These are phyloP conservation scores for Kwoniella mangroviensis DNA, from an alignment of 768 basidiomycete species.

Conservation along the genomic window DNA sequence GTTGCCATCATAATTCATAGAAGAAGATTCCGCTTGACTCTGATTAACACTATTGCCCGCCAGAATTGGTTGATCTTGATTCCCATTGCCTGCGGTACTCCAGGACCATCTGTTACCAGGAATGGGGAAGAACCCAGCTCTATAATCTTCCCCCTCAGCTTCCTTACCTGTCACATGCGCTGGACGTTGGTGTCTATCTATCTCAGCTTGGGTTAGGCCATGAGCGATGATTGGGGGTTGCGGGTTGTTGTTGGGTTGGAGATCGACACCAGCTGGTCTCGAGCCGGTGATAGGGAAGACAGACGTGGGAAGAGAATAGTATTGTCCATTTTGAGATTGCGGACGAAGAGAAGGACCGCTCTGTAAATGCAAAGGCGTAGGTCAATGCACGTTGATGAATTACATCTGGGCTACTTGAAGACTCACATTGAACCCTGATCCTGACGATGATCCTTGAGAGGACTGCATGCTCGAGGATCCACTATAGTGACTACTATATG, in stretches of 20 bases:
- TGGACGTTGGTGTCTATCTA: constrained; percentile 15
- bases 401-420: not conserved
- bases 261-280: constrained; percentile 9
- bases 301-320: not conserved
- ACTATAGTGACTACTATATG: not conserved
- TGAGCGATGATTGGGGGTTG: constrained; percentile 4
- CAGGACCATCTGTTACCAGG: constrained; percentile 9
- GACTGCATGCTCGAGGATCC: constrained; percentile 8
- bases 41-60: not conserved
- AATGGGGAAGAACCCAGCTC: constrained; percentile 13
- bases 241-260: not conserved
- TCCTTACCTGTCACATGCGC: constrained; percentile 10
- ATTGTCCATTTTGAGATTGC: constrained; percentile 3
- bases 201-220: constrained; percentile 10
- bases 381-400: not conserved
- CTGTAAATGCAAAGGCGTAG: not conserved
- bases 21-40: constrained; percentile 1
- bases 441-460: constrained; percentile 2
- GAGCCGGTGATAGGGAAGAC: constrained; percentile 14
- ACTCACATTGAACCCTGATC: not conserved
- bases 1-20: not conserved
- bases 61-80: not conserved
- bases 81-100: not conserved
- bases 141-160: not conserved
- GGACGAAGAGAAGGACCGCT: not conserved